Evolutionary conservation across 768 basidiomycete genomes (phyloP), one percentile per base, ranked within the genome.

Genomic region (Exidia glandulosa): DNA sequence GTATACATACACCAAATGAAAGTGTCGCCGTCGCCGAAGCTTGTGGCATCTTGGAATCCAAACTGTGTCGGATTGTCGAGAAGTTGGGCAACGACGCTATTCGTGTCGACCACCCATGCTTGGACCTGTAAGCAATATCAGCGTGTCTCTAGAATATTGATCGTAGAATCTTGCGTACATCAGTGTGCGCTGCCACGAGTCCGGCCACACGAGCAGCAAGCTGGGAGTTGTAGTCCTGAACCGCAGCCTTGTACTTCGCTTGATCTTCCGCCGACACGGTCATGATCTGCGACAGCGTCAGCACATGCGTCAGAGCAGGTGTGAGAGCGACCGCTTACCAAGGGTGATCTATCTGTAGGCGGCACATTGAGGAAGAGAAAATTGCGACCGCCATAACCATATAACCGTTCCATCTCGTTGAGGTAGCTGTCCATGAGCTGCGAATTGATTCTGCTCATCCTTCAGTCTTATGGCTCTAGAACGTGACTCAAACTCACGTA

Each of bases 331-430:
- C 31, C 10, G 10, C 41, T 13, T 19, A 45, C 41, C 41, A 5
- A 6, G 1, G 83, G 83, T 23, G 74, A 71, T 32, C 76, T 70
- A 30, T 78, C 66, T 13, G 84, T 77, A 0, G 84, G 79, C 3
- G 84, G 83, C 1, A 84, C 73, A 62, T 84, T 81, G 31, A 85
- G 72, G 66, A 85, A 80, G 4, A 84, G 64, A 66, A 85, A 85
- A 63, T 83, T 76, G 13, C 75, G 71, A 5, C 19, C 41, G 12
- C 41, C 41, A 5, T 13, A 45, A 6, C 23, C 0, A 19, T 13
- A 14, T 6, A 45, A 23, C 6, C 19, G 41, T 23, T 45, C 19
- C 41, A 45, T 45, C 41, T 45, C 10, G 19, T 19, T 19, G 12
- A 19, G 6, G 41, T 45, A 45, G 41, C 41, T 12, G 5, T 10